A percentile compares a stretch with the other conserved stretches of the same genome.
These are phyloP conservation scores for Mariannaea elegans DNA, from an alignment of 2,329 filamentous ascomycete genomes.

Conservation along the genomic window DNA sequence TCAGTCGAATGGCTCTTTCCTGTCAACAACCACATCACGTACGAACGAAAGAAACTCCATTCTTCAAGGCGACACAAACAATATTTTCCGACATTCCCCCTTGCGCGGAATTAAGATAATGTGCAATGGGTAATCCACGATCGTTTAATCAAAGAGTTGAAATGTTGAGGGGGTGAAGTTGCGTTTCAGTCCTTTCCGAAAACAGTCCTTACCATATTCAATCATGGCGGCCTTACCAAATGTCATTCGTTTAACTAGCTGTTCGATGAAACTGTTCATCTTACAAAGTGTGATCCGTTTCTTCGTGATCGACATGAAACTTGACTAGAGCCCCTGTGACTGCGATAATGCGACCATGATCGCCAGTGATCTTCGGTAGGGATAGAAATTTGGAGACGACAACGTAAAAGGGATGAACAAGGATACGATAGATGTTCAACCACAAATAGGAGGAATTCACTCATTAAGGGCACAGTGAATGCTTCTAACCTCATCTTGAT, in stretches of 20 bases:
- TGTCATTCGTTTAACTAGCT: constrained; percentile 5
- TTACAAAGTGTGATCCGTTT: neutral
- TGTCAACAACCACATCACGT: neutral
- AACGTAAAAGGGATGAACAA: too few species aligned
- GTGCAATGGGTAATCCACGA: neutral
- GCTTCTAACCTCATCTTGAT: constrained; percentile 7
- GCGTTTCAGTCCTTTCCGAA: constrained; percentile 5
- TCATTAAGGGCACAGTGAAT: neutral
- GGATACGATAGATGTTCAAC: too few species aligned
- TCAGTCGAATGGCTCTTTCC: neutral
- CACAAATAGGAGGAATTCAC: too few species aligned
- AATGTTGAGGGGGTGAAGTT: neutral
- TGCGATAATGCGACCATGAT: too few species aligned
- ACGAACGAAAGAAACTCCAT: neutral
- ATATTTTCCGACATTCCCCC: neutral
- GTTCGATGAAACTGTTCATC: constrained; percentile 9
- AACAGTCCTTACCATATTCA: constrained; percentile 4
- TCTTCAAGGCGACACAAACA: neutral
- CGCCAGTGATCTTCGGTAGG: too few species aligned
- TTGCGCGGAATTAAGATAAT: neutral
- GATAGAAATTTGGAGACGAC: too few species aligned
- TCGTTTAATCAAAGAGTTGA: neutral
- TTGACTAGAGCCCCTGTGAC: too few species aligned
- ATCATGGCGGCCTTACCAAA: constrained; percentile 1
- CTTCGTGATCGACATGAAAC: neutral